Percentiles rank a stretch among this genome's conserved stretches.
phyloP scores from a whole-genome alignment of 768 basidiomycete genomes.

The Asterophora parasitica region DNA sequence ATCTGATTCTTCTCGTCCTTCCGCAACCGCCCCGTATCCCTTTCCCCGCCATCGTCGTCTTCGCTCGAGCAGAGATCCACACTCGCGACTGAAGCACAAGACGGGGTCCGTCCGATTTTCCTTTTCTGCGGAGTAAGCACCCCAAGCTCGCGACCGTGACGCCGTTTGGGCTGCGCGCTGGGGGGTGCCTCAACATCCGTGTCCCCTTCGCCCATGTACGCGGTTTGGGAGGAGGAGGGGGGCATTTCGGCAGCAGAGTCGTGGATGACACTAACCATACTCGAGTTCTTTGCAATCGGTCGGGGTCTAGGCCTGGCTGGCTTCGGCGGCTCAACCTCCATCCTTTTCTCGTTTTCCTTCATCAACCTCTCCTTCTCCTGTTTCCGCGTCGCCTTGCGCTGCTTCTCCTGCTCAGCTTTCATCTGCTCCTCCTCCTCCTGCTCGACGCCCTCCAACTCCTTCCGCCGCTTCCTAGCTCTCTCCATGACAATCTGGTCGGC shows the following conservation, averaged over 20 bases:
- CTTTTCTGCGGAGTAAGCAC: conserved; percentile 3
- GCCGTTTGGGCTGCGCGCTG: background rate
- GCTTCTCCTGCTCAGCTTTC: conserved; percentile 13
- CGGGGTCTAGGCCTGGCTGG: conserved; percentile 21
- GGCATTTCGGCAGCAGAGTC: conserved; percentile 9
- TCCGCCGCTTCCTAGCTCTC: conserved; percentile 45
- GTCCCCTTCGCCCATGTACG: background rate
- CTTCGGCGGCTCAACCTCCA: conserved; percentile 5
- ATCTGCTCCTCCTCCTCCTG: conserved; percentile 25
- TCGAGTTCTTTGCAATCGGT: conserved; percentile 20
- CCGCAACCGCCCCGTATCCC: conserved; percentile 12
- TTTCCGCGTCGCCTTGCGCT: conserved; percentile 11
- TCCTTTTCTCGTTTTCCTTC: conserved; percentile 14
- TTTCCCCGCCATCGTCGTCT: conserved; percentile 10
- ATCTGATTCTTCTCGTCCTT: background rate
- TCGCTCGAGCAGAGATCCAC: conserved; percentile 13
- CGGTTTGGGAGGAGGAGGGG: background rate
- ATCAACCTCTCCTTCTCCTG: conserved; percentile 6
- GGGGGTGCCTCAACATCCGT: background rate
- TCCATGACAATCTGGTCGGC: conserved; percentile 53
- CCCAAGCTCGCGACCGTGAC: background rate
- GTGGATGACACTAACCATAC: conserved; percentile 13
- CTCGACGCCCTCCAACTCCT: conserved; percentile 45
- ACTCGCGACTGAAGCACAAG: background rate
- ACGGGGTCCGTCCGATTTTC: background rate